Evolutionary conservation across 106 monocot species (phyloP).

Genomic region (Posidonia australis): DNA sequence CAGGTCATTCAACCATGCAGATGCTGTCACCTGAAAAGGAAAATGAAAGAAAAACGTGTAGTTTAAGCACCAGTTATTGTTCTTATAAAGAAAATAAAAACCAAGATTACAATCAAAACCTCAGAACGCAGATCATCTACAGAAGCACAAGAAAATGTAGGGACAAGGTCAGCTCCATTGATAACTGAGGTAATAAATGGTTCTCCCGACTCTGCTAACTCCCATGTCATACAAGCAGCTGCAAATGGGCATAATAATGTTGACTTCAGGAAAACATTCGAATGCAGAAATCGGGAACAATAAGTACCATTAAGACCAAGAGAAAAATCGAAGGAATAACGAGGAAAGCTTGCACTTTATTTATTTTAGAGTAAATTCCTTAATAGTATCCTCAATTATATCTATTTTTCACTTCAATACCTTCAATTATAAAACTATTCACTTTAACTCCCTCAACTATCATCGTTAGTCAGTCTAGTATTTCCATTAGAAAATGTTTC

Average conservation of each 20-base stretch:
- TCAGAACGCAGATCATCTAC: slow-evolving; percentile 94
- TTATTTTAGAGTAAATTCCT: too few species aligned
- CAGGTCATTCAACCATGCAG: slow-evolving; percentile 95
- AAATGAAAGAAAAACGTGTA: not conserved
- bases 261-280: not conserved
- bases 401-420: too few species aligned
- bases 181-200: slow-evolving; percentile 89
- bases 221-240: slow-evolving; percentile 99
- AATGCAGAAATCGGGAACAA: not conserved
- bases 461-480: too few species aligned
- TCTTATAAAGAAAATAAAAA: not conserved
- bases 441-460: too few species aligned
- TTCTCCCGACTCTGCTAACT: slow-evolving; percentile 85
- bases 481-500: too few species aligned
- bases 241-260: slow-evolving; percentile 13
- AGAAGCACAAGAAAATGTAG: slow-evolving; percentile 91
- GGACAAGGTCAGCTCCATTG: slow-evolving; percentile 94
- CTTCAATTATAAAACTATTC: too few species aligned
- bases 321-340: too few species aligned
- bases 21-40: slow-evolving; percentile 73
- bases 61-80: not conserved
- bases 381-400: too few species aligned
- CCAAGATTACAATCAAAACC: slow-evolving; percentile 23
- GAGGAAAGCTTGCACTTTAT: too few species aligned
- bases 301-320: too few species aligned